These are phyloP conservation scores for Malus orientalis DNA, from an alignment of 306 rosid species.

Conservation along the genomic window DNA sequence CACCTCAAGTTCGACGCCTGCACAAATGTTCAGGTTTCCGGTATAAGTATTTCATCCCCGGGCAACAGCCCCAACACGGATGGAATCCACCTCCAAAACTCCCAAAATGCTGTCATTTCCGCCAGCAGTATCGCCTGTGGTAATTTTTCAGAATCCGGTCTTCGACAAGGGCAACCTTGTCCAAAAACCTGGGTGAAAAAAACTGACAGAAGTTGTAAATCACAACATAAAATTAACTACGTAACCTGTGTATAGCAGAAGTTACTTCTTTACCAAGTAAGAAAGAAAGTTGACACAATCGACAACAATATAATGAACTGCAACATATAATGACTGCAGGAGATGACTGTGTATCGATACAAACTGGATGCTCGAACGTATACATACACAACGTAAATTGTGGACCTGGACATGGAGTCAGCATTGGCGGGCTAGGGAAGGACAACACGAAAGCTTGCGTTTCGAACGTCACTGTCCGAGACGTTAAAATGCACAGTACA, in stretches of 20 bases:
- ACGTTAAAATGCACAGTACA: conserved; percentile 41
- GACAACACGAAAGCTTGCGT: conserved; percentile 71
- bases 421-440: conserved; percentile 68
- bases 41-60: conserved; percentile 44
- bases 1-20: conserved; percentile 67
- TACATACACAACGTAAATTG: conserved; percentile 55
- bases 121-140: conserved; percentile 60
- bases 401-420: conserved; percentile 71
- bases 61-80: conserved; percentile 74
- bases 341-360: conserved; percentile 70
- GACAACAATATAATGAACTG: no score
- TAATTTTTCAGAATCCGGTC: conserved; percentile 8
- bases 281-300: no score
- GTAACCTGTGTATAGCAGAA: not conserved
- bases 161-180: not conserved
- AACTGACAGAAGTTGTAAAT: not conserved
- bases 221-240: not conserved
- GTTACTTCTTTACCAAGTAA: not conserved
- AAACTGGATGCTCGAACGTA: conserved; percentile 61
- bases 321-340: conserved; percentile 28
- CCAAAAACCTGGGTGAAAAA: not conserved
- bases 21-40: conserved; percentile 47
- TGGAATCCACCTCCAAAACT: conserved; percentile 74
- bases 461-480: conserved; percentile 66
- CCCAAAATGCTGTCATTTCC: conserved; percentile 39